Percentiles rank a stretch among this genome's conserved stretches.
These are phyloP conservation scores for Cladosporium sp. DNA, from an alignment of 2,329 filamentous ascomycete genomes.

Conservation along the genomic window DNA sequence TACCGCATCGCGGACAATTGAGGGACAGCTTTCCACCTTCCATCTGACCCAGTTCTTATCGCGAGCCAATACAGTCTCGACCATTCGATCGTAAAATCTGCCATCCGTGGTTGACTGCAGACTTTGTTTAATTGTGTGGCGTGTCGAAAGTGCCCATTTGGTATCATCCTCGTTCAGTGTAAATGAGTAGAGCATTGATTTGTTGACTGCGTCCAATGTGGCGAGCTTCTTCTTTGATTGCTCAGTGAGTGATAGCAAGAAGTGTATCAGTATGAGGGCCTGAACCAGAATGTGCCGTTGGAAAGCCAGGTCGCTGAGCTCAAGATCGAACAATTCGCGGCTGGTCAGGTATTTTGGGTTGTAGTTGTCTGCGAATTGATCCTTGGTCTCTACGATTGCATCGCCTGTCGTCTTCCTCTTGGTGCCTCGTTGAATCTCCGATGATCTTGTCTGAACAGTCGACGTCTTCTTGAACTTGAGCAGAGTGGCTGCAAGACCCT, in stretches of 20 bases:
- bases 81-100: slow-evolving; percentile 92
- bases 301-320: slow-evolving; percentile 95
- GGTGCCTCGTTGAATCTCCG: slow-evolving; percentile 63
- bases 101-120: slow-evolving; percentile 69
- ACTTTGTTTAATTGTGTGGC: slow-evolving; percentile 76
- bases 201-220: slow-evolving; percentile 66
- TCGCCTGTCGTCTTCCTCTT: slow-evolving; percentile 64
- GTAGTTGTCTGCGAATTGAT: slow-evolving; percentile 69
- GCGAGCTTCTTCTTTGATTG: slow-evolving; percentile 78
- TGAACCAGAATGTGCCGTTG: slow-evolving; percentile 93
- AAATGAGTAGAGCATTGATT: slow-evolving; percentile 81
- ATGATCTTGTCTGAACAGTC: slow-evolving; percentile 66
- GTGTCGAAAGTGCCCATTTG: slow-evolving; percentile 79
- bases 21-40: slow-evolving; percentile 92
- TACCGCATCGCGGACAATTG: slow-evolving; percentile 76
- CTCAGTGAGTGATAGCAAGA: slow-evolving; percentile 84
- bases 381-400: slow-evolving; percentile 14
- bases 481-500: slow-evolving; percentile 62
- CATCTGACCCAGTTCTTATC: slow-evolving; percentile 99
- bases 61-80: slow-evolving; percentile 89
- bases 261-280: slow-evolving; percentile 90
- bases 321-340: slow-evolving; percentile 89
- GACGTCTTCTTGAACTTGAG: slow-evolving; percentile 73
- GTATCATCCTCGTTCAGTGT: slow-evolving; percentile 80
- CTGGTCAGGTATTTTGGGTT: slow-evolving; percentile 99